A percentile compares a stretch with the other conserved stretches of the same genome.
Conservation (phyloP, 768 basidiomycete species). For the Lactarius quietus region DNA sequence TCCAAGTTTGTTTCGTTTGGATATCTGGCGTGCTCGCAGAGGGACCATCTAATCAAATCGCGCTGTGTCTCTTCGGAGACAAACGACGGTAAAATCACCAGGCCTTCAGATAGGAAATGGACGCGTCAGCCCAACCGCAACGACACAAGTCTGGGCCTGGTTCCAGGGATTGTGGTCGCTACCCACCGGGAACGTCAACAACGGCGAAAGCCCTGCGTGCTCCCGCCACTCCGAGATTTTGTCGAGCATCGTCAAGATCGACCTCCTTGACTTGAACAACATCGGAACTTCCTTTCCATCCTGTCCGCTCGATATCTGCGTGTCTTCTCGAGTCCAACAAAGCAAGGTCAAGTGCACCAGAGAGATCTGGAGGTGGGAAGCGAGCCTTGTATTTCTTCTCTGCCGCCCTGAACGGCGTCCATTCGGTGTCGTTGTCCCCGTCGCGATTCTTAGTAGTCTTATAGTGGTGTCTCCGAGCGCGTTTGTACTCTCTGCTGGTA, state of each 20-base stretch:
- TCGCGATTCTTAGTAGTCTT: conserved; percentile 59
- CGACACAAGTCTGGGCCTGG: conserved; percentile 1
- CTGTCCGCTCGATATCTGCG: conserved; percentile 43
- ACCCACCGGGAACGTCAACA: conserved; percentile 47
- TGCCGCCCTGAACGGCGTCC: conserved; percentile 72
- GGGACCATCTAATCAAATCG: conserved; percentile 64
- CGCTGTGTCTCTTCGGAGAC: conserved; percentile 61
- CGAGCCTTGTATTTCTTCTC: conserved; percentile 80
- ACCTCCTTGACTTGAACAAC: conserved; percentile 37
- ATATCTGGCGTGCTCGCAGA: conserved; percentile 66
- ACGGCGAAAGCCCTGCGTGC: conserved; percentile 42
- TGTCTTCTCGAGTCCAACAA: conserved; percentile 39
- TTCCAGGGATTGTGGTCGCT: conserved; percentile 18
- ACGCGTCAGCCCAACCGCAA: not conserved
- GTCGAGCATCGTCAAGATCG: conserved; percentile 25
- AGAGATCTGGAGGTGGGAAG: conserved; percentile 75
- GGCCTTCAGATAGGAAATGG: conserved; percentile 47
- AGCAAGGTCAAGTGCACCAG: conserved; percentile 63
- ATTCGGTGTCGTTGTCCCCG: conserved; percentile 44
- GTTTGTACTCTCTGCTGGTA: conserved; percentile 51
- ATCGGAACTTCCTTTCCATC: conserved; percentile 46
- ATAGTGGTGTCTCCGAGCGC: conserved; percentile 51
- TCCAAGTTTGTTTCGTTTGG: conserved; percentile 92
- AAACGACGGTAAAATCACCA: conserved; percentile 80
- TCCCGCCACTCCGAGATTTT: not conserved